phyloP scores from a whole-genome alignment of 257 asterid genomes.

The Sherardia arvensis region DNA sequence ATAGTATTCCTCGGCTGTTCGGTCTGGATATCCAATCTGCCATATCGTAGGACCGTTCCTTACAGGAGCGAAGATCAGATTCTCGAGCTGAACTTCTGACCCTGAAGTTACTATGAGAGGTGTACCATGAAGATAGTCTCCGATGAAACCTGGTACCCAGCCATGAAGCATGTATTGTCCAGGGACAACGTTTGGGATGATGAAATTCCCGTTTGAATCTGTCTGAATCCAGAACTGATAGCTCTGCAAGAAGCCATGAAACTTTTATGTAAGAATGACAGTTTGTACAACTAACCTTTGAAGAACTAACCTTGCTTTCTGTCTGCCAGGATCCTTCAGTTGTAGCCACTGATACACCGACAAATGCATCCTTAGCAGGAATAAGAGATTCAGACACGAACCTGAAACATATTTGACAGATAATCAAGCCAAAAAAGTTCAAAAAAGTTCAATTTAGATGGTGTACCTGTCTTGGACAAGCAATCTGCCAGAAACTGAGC shows the following conservation, averaged over 20 bases:
- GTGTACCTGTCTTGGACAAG: conserved; percentile 37
- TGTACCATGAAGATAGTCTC: conserved; percentile 30
- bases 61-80: conserved; percentile 27
- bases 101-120: conserved; percentile 35
- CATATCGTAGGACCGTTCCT: conserved; percentile 43
- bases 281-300: background rate
- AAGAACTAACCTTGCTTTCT: conserved; percentile 44
- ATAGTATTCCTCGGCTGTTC: conserved; percentile 29
- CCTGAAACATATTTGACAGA: conserved; percentile 13
- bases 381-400: conserved; percentile 28
- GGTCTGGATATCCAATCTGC: conserved; percentile 49
- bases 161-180: conserved; percentile 44
- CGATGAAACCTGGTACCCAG: conserved; percentile 46
- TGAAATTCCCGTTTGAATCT: conserved; percentile 37
- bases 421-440: background rate
- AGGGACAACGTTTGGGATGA: conserved; percentile 30
- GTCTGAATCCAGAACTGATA: conserved; percentile 44
- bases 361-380: conserved; percentile 35
- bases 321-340: conserved; percentile 46
- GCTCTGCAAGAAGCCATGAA: conserved; percentile 17
- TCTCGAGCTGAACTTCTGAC: conserved; percentile 33
- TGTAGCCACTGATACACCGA: conserved; percentile 42
- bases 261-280: background rate
- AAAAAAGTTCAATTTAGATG: background rate
- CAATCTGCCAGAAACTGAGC: conserved; percentile 38